Conservation (phyloP, 495 filamentous ascomycete genomes). For the Penicillium bovifimosum region DNA sequence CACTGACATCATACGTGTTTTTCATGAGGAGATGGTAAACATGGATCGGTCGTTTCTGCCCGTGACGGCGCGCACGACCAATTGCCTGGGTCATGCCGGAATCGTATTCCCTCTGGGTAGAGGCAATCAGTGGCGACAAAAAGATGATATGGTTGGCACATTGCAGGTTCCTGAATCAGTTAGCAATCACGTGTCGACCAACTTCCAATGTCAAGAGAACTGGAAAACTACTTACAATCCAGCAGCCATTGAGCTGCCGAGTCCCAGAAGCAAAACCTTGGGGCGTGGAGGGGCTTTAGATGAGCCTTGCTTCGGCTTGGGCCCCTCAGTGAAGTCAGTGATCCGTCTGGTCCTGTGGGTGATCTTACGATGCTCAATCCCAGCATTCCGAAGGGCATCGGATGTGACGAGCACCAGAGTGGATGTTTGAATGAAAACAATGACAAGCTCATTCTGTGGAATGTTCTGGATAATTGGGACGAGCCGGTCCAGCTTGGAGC, state of each 20-base stretch:
- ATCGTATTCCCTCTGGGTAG: conserved; percentile 53
- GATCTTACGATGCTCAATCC: conserved; percentile 27
- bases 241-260: conserved; percentile 58
- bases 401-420: conserved; percentile 36
- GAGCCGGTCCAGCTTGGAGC: conserved; percentile 45
- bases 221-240: conserved; percentile 53
- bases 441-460: conserved; percentile 40
- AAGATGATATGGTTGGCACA: conserved; percentile 77
- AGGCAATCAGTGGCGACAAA: conserved; percentile 52
- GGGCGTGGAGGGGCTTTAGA: neutral
- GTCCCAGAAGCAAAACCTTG: conserved; percentile 61
- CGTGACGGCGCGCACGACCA: conserved; percentile 60
- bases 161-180: conserved; percentile 56
- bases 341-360: neutral
- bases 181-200: neutral
- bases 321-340: conserved; percentile 4
- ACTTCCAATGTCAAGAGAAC: neutral
- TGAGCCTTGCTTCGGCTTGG: neutral
- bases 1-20: conserved; percentile 65
- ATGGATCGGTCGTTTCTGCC: conserved; percentile 61
- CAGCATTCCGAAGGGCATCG: conserved; percentile 22
- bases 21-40: conserved; percentile 63
- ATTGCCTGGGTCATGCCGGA: conserved; percentile 63
- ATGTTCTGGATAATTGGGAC: conserved; percentile 39
- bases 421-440: conserved; percentile 50